Conservation (phyloP, 164 flowering plant genomes). For the Euptelea pleiosperma region DNA sequence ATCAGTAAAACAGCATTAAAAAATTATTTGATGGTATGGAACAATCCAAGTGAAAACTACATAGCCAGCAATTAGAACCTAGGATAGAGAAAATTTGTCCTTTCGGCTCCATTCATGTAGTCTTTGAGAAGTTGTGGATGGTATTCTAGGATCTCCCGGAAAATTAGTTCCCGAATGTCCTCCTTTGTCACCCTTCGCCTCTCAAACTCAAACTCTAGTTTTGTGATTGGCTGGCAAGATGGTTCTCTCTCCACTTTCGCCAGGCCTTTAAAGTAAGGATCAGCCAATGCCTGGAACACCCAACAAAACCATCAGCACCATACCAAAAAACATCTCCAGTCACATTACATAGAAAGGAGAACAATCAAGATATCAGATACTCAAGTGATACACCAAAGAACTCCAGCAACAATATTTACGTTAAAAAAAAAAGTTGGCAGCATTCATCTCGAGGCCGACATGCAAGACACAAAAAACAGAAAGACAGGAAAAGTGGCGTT, state of each 20-base stretch:
- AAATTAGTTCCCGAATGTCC: constrained; percentile 78
- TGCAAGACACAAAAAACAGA: too few relatives aligned
- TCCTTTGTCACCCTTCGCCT: constrained; percentile 83
- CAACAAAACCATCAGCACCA: constrained; percentile 3
- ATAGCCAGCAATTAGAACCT: constrained; percentile 39
- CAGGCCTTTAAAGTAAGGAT: constrained; percentile 88
- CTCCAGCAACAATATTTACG: constrained; percentile 4
- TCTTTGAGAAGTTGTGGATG: constrained; percentile 88
- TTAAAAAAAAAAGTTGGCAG: too few relatives aligned
- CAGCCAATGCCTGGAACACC: constrained; percentile 65
- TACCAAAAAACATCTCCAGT: too few relatives aligned
- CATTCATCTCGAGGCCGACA: too few relatives aligned
- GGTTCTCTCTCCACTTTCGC: constrained; percentile 87
- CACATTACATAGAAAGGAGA: too few relatives aligned
- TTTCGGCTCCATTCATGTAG: constrained; percentile 73
- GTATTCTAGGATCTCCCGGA: constrained; percentile 83
- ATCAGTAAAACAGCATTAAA: constrained; percentile 5
- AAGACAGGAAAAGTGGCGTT: too few relatives aligned
- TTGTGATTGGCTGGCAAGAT: constrained; percentile 81
- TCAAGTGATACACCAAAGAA: neutral
- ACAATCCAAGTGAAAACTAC: neutral
- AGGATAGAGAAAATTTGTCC: constrained; percentile 84
- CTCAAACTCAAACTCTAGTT: constrained; percentile 94
- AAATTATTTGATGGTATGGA: neutral
- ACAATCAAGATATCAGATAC: neutral